phyloP scores from a whole-genome alignment of 2,329 filamentous ascomycete genomes.

The Clarireedia hainanense region DNA sequence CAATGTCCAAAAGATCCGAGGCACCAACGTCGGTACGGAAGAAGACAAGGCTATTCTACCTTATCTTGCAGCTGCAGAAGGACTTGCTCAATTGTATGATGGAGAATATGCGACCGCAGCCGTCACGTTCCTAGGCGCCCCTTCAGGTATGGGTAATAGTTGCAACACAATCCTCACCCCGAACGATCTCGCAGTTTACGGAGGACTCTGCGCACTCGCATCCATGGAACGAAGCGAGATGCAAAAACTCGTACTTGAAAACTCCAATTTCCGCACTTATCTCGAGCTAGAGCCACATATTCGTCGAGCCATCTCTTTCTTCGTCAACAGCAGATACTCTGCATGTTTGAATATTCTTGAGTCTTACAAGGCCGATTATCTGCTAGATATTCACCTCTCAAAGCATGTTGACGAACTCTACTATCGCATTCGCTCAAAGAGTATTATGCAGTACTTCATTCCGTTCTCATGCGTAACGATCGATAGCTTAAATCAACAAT shows the following conservation, averaged over 20 bases:
- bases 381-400: conserved; percentile 82
- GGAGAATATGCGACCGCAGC: conserved; percentile 61
- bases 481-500: conserved; percentile 68
- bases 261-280: conserved; percentile 71
- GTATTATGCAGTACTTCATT: conserved; percentile 86
- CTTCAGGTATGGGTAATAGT: conserved; percentile 39
- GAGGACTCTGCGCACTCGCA: conserved; percentile 80
- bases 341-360: conserved; percentile 77
- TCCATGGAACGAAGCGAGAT: conserved; percentile 77
- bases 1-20: conserved; percentile 60
- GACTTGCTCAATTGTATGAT: conserved; percentile 50
- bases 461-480: conserved; percentile 86
- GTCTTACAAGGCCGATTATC: conserved; percentile 73
- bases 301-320: conserved; percentile 80
- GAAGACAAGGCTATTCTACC: conserved; percentile 42
- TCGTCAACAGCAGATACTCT: conserved; percentile 85
- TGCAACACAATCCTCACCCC: conserved; percentile 68
- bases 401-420: conserved; percentile 66
- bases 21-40: conserved; percentile 32
- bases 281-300: conserved; percentile 92
- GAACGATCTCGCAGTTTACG: conserved; percentile 89
- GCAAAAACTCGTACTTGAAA: conserved; percentile 70
- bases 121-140: conserved; percentile 45
- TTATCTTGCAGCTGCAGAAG: conserved; percentile 49
- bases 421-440: conserved; percentile 72